A percentile compares a stretch with the other conserved stretches of the same genome.
Evolutionary conservation across 495 filamentous ascomycete species (phyloP).

Genomic region (Penicillium parvum): DNA sequence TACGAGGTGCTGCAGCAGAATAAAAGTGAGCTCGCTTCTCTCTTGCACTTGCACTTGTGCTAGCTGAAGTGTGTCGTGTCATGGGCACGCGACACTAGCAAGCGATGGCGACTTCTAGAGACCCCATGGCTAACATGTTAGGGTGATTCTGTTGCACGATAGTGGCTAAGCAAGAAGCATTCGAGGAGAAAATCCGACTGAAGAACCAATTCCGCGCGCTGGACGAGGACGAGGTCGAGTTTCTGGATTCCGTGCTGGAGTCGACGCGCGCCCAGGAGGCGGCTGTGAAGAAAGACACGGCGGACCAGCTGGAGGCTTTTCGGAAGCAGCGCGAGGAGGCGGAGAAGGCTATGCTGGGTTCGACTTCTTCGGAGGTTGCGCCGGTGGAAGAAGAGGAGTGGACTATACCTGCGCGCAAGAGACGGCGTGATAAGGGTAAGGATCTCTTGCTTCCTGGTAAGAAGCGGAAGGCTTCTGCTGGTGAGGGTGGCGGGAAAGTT

Average conservation of each 20-base stretch:
- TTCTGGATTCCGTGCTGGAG: conserved; percentile 73
- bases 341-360: conserved; percentile 48
- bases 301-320: conserved; percentile 67
- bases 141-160: conserved; percentile 31
- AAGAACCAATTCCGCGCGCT: conserved; percentile 93
- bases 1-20: conserved; percentile 89
- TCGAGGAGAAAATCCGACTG: conserved; percentile 81
- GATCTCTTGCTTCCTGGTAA: conserved; percentile 54
- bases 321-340: conserved; percentile 63
- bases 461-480: conserved; percentile 46
- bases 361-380: conserved; percentile 29
- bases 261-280: conserved; percentile 67
- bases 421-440: conserved; percentile 55
- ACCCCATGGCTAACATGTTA: conserved; percentile 49
- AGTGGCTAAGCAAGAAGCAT: conserved; percentile 95
- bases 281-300: conserved; percentile 66
- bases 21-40: conserved; percentile 62
- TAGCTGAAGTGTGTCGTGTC: no score
- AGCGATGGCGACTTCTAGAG: neutral
- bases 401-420: conserved; percentile 52
- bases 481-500: neutral
- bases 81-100: no score
- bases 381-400: conserved; percentile 49
- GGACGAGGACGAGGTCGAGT: conserved; percentile 92
- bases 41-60: no score